Percentiles rank a stretch among this genome's conserved stretches.
These are phyloP conservation scores for Inosperma sp. DNA, from an alignment of 768 basidiomycete genomes.

Conservation along the genomic window DNA sequence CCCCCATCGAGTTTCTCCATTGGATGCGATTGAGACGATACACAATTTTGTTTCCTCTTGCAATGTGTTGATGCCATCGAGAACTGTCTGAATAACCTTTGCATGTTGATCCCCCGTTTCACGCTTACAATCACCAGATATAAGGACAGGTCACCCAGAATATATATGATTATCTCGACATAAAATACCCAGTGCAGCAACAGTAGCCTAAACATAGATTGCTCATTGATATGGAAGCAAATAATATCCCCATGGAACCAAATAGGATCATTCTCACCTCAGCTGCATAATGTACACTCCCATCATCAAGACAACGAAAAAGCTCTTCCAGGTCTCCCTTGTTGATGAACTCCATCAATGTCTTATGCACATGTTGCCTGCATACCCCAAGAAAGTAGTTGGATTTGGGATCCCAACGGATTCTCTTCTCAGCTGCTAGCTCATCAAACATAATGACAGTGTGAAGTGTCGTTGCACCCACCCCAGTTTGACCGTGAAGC, in stretches of 20 bases:
- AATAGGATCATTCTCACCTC: conserved; percentile 22
- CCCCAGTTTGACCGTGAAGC: conserved; percentile 25
- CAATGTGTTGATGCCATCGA: conserved; percentile 11
- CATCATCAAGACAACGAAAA: conserved; percentile 16
- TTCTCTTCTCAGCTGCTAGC: conserved; percentile 19
- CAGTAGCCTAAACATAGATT: conserved; percentile 25
- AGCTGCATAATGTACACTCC: conserved; percentile 21
- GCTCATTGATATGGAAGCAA: neutral
- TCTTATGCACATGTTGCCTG: conserved; percentile 22
- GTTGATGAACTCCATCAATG: conserved; percentile 18
- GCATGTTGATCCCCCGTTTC: conserved; percentile 23
- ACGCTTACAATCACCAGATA: conserved; percentile 23
- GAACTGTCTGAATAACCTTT: conserved; percentile 11
- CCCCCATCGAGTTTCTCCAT: conserved; percentile 24
- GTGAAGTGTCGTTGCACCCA: conserved; percentile 23
- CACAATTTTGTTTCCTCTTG: conserved; percentile 14
- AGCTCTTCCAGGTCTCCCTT: conserved; percentile 23
- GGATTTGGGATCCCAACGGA: no score
- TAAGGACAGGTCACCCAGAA: conserved; percentile 22
- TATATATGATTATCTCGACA: conserved; percentile 23
- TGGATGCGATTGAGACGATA: conserved; percentile 21
- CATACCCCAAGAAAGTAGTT: conserved; percentile 28
- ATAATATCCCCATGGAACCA: neutral
- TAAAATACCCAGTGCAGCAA: conserved; percentile 24
- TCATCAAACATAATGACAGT: conserved; percentile 30